phyloP scores from a whole-genome alignment of 306 rosid species.

The Astragalus membranaceus region DNA sequence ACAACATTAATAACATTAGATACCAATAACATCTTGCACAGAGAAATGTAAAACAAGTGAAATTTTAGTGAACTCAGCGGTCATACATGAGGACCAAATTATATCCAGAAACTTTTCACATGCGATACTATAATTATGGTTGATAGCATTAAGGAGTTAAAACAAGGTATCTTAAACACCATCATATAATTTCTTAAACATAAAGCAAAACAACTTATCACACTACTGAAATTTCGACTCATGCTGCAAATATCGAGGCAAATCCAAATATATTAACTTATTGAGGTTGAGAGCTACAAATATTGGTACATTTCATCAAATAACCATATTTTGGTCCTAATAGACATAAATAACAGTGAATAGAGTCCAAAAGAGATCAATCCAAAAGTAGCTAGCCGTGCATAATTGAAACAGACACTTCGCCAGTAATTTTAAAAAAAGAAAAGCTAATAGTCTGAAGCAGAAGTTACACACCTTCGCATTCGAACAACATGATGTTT shows the following conservation, averaged over 20 bases:
- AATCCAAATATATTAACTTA: background rate
- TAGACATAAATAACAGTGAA: background rate
- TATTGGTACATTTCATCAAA: background rate
- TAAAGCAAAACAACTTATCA: background rate
- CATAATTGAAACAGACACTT: too few species aligned
- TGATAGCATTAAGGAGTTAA: background rate
- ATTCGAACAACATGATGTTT: conserved; percentile 56
- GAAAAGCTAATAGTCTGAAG: background rate
- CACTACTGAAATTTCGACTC: background rate
- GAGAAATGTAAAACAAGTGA: background rate
- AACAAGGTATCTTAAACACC: background rate
- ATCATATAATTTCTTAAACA: background rate
- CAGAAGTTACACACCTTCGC: conserved; percentile 44
- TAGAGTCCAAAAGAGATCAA: background rate
- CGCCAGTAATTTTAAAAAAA: background rate
- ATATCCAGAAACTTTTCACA: background rate
- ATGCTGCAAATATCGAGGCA: background rate
- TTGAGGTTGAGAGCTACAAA: background rate
- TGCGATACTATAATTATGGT: background rate
- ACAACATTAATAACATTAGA: background rate
- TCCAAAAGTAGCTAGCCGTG: background rate
- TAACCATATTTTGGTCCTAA: background rate
- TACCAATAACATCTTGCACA: background rate
- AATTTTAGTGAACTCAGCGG: background rate
- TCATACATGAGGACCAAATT: background rate